Conservation (phyloP, 2,329 filamentous ascomycete species). For the Aureobasidium leucospermi region DNA sequence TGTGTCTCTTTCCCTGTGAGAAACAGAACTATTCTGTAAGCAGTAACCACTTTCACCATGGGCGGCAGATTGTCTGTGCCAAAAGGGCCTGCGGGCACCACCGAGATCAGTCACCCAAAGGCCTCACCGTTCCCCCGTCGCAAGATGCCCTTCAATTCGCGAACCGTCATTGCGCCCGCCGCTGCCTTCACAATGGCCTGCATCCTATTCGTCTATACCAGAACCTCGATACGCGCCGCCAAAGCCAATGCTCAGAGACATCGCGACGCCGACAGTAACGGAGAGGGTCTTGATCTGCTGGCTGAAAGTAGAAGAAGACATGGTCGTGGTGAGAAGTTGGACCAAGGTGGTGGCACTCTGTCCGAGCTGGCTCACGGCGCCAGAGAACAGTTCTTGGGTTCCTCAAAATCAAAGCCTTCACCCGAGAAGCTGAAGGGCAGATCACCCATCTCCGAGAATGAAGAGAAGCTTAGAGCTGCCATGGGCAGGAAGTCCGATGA, state of each 20-base stretch:
- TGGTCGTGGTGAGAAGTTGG: conserved; percentile 40
- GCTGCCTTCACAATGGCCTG: conserved; percentile 57
- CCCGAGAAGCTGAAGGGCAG: conserved; percentile 33
- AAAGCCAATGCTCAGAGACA: conserved; percentile 57
- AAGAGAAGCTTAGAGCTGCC: conserved; percentile 33
- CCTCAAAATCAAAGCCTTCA: conserved; percentile 24
- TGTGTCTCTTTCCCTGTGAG: background rate
- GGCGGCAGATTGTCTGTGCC: conserved; percentile 41
- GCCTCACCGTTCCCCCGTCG: conserved; percentile 26
- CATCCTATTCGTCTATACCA: conserved; percentile 54
- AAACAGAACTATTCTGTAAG: background rate
- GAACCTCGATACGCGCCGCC: conserved; percentile 58
- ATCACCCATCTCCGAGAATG: conserved; percentile 26
- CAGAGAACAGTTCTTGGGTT: conserved; percentile 18
- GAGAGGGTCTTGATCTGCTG: conserved; percentile 44
- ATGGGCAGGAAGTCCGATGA: conserved; percentile 11
- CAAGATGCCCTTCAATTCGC: conserved; percentile 24
- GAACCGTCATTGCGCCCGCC: conserved; percentile 51
- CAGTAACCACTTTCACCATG: conserved; percentile 28
- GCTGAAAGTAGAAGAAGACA: conserved; percentile 49
- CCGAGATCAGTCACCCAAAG: conserved; percentile 31
- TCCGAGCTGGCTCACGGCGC: conserved; percentile 27
- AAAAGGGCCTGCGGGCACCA: conserved; percentile 35
- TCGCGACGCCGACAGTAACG: conserved; percentile 49
- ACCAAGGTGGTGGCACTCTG: conserved; percentile 30